Percentiles rank a stretch among this genome's conserved stretches.
These are phyloP conservation scores for Plasmodium vivax DNA, from an alignment of 169 alveolate genomes.

Conservation along the genomic window DNA sequence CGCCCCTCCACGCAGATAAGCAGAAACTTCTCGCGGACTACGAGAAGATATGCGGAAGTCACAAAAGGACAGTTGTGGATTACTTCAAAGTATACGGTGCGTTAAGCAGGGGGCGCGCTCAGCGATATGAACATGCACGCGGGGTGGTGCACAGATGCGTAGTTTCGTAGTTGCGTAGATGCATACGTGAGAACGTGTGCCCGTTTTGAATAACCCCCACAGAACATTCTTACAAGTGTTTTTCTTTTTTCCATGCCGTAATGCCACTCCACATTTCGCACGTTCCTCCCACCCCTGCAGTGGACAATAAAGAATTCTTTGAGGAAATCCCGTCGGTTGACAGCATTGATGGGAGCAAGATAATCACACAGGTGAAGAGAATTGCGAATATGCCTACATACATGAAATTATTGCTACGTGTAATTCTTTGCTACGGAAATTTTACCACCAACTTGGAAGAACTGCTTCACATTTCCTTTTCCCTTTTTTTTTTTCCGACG, in stretches of 20 bases:
- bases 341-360: slow-evolving; percentile 55
- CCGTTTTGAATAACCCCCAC: not conserved
- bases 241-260: not conserved
- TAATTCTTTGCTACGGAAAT: no score
- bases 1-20: slow-evolving; percentile 7
- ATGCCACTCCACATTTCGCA: not conserved
- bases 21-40: slow-evolving; percentile 12
- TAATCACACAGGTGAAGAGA: slow-evolving; percentile 24
- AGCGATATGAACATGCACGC: not conserved
- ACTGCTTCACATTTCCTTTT: not conserved
- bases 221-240: not conserved
- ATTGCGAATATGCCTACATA: not conserved
- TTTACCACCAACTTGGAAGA: not conserved
- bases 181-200: not conserved
- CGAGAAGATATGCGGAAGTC: slow-evolving; percentile 44
- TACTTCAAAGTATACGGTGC: slow-evolving; percentile 64
- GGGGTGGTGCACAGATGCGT: not conserved
- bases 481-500: not conserved
- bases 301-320: slow-evolving; percentile 54
- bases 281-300: not conserved
- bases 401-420: not conserved
- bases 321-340: slow-evolving; percentile 72
- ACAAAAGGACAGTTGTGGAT: slow-evolving; percentile 41
- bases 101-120: not conserved
- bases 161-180: no score